Percentiles rank a stretch among this genome's conserved stretches.
These are phyloP conservation scores for Globisporangium sylvaticum DNA, from an alignment of 352 stramenopile species.

Conservation along the genomic window DNA sequence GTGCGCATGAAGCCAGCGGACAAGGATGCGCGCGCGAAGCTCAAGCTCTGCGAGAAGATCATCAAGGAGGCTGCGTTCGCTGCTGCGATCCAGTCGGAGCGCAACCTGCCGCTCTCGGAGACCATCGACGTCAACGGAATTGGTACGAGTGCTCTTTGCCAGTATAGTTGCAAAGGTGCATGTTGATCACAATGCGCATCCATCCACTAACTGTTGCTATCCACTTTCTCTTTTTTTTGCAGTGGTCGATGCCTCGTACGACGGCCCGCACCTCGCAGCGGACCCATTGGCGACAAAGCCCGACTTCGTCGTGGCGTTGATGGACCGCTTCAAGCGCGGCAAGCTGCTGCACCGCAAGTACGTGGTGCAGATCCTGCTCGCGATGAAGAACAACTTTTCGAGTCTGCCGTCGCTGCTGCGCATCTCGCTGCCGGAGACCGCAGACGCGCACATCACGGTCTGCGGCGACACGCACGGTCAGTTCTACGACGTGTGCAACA, in stretches of 20 bases:
- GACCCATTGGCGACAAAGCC: conserved; percentile 50
- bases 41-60: conserved; percentile 96
- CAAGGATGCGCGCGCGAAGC: conserved; percentile 89
- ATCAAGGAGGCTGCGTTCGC: conserved; percentile 96
- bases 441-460: conserved; percentile 89
- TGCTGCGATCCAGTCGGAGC: conserved; percentile 94
- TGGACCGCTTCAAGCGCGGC: conserved; percentile 95
- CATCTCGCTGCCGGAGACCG: conserved; percentile 45
- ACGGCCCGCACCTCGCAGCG: conserved; percentile 66
- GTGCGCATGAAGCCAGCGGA: conserved; percentile 95
- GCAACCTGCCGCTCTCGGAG: conserved; percentile 89
- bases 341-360: conserved; percentile 98
- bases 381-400: conserved; percentile 90
- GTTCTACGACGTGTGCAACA: conserved; percentile 99
- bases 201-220: not conserved
- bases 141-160: conserved; percentile 22
- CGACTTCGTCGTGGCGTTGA: conserved; percentile 89
- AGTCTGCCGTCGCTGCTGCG: conserved; percentile 90
- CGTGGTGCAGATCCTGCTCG: conserved; percentile 94
- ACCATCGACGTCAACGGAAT: conserved; percentile 89
- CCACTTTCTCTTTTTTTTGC: not conserved
- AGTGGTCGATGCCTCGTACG: conserved; percentile 81
- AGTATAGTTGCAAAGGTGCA: not conserved
- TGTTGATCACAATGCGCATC: not conserved
- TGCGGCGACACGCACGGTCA: conserved; percentile 99